A percentile compares a stretch with the other conserved stretches of the same genome.
Conservation (phyloP, 1,284 basidiomycete species). For the Ceratobasidium sp. region DNA sequence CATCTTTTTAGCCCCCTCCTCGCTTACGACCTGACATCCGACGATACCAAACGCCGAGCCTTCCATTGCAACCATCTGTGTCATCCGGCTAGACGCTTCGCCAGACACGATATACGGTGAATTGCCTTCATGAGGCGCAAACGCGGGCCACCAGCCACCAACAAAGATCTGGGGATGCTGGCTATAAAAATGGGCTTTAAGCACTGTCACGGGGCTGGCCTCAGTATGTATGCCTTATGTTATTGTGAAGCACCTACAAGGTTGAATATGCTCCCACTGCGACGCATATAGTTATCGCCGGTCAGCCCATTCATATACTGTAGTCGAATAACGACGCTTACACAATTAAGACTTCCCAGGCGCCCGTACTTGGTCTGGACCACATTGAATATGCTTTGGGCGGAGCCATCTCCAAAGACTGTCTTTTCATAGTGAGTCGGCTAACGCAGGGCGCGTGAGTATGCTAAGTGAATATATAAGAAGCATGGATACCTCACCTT, state of each 20-base stretch:
- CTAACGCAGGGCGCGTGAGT: background rate
- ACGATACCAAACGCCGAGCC: slow-evolving; percentile 28
- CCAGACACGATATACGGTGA: slow-evolving; percentile 30
- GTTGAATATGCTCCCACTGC: slow-evolving; percentile 30
- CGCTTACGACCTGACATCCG: slow-evolving; percentile 18
- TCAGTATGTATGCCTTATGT: background rate
- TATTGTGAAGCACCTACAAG: background rate
- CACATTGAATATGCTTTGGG: slow-evolving; percentile 28
- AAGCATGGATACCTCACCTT: slow-evolving; percentile 51
- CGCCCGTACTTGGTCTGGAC: slow-evolving; percentile 54
- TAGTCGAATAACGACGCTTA: background rate
- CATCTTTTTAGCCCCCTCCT: slow-evolving; percentile 28
- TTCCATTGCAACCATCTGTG: slow-evolving; percentile 36
- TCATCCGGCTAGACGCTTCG: slow-evolving; percentile 29
- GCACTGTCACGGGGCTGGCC: background rate
- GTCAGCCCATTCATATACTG: too few species aligned
- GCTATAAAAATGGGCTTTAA: slow-evolving; percentile 32
- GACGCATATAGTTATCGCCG: background rate
- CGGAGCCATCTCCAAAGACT: slow-evolving; percentile 55
- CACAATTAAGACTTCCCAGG: slow-evolving; percentile 56
- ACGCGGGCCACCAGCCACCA: slow-evolving; percentile 29
- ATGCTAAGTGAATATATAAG: background rate
- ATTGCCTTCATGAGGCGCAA: slow-evolving; percentile 13
- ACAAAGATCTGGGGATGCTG: slow-evolving; percentile 31
- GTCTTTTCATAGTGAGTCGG: slow-evolving; percentile 52